phyloP scores from a whole-genome alignment of 108 stramenopile species.

The Stephanodiscus minutulus region DNA sequence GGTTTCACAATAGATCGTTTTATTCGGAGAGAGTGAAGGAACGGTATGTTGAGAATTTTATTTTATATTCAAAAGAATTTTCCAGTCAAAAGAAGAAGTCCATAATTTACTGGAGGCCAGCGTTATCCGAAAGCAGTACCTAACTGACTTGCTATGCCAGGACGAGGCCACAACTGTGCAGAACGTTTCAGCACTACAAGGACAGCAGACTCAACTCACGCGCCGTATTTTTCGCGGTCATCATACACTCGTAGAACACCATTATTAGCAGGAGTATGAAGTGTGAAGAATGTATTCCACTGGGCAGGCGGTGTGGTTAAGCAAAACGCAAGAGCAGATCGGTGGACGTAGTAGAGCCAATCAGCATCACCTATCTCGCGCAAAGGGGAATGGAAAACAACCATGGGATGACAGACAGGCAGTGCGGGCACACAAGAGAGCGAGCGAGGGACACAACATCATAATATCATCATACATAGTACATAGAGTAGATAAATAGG shows the following conservation, averaged over 20 bases:
- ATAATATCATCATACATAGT: no score
- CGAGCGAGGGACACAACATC: no score
- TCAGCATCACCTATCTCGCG: no score
- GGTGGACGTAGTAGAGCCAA: no score
- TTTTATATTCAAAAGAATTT: no score
- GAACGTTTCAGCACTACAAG: neutral
- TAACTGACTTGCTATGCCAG: neutral
- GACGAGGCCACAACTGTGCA: neutral
- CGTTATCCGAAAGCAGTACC: neutral
- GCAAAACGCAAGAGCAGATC: no score
- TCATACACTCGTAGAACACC: constrained; percentile 85
- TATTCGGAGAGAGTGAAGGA: neutral
- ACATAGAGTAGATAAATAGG: no score
- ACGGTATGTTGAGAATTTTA: neutral
- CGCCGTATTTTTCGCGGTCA: constrained; percentile 78
- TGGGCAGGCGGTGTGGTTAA: no score
- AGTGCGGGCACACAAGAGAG: no score
- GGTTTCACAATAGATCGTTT: neutral
- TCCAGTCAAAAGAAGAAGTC: neutral
- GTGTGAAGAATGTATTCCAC: neutral
- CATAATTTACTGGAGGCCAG: neutral
- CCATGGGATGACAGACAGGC: no score
- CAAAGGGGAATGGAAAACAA: no score
- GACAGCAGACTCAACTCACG: constrained; percentile 53
- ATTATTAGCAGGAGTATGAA: constrained; percentile 51